These are phyloP conservation scores for Primulina huaijiensis DNA, from an alignment of 257 asterid genomes.

Conservation along the genomic window DNA sequence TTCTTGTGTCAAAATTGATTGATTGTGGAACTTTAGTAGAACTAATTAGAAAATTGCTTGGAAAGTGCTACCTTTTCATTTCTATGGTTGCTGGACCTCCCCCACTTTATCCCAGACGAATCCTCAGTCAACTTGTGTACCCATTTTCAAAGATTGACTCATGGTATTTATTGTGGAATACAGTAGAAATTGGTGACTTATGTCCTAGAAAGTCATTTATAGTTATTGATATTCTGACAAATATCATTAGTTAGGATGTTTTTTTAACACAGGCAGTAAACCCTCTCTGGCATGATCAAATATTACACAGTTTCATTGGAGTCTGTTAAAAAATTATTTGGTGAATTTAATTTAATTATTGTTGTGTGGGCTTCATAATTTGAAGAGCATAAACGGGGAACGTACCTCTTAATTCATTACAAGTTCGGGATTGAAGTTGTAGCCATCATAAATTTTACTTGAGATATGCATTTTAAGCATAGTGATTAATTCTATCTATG, in stretches of 20 bases:
- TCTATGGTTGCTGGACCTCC: background rate
- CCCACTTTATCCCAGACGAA: background rate
- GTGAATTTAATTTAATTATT: background rate
- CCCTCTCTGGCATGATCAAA: too few relatives aligned
- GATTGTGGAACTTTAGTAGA: background rate
- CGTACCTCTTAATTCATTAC: background rate
- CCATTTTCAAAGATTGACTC: background rate
- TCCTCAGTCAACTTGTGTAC: background rate
- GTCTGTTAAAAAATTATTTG: too few relatives aligned
- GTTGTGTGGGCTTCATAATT: background rate
- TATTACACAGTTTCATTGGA: too few relatives aligned
- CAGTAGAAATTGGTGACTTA: background rate
- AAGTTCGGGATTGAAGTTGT: background rate
- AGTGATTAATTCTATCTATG: background rate
- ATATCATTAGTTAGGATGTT: too few relatives aligned
- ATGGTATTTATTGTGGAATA: background rate
- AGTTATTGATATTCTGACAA: background rate
- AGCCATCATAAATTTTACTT: background rate
- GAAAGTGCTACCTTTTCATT: background rate
- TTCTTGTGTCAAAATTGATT: background rate
- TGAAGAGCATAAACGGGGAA: background rate
- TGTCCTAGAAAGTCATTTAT: background rate
- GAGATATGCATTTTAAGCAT: background rate
- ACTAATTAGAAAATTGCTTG: background rate
- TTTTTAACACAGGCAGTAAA: too few relatives aligned